phyloP scores from a whole-genome alignment of 2,329 filamentous ascomycete genomes.

The Myriosclerotinia scirpicola region DNA sequence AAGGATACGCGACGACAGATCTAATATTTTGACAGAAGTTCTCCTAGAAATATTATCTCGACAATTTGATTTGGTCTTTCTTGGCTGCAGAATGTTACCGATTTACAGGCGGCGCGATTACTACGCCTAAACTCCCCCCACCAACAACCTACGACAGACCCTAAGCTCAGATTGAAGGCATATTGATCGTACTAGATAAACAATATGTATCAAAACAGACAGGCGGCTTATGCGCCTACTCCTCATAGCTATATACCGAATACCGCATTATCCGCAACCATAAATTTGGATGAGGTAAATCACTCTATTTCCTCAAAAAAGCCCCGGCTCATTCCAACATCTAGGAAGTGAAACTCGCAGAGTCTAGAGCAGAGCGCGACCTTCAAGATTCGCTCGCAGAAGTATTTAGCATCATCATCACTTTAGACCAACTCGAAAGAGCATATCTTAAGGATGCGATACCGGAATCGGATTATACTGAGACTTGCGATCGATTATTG shows the following conservation, averaged over 20 bases:
- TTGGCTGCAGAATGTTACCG: background rate
- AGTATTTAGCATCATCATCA: constrained; percentile 96
- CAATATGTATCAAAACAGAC: constrained; percentile 40
- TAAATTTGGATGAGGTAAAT: constrained; percentile 85
- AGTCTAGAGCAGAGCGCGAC: constrained; percentile 84
- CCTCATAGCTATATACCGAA: constrained; percentile 79
- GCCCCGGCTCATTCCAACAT: background rate
- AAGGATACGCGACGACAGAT: background rate
- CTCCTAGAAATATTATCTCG: background rate
- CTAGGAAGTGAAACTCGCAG: constrained; percentile 89
- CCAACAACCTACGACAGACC: constrained; percentile 9
- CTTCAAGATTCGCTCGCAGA: constrained; percentile 95
- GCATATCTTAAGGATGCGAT: constrained; percentile 96
- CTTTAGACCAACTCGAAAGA: constrained; percentile 91
- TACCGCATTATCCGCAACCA: constrained; percentile 77
- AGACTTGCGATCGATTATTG: constrained; percentile 88
- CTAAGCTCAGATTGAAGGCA: constrained; percentile 3
- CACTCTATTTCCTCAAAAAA: background rate
- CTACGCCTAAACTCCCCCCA: constrained; percentile 17
- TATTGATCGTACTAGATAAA: constrained; percentile 1
- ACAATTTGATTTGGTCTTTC: background rate
- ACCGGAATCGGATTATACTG: constrained; percentile 87
- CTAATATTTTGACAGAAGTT: too few relatives aligned
- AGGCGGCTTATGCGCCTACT: constrained; percentile 41
- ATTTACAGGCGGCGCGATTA: background rate